Percentiles rank a stretch among this genome's conserved stretches.
Conservation (phyloP, 148 eudicot species). For the Rhododendron henanense region DNA sequence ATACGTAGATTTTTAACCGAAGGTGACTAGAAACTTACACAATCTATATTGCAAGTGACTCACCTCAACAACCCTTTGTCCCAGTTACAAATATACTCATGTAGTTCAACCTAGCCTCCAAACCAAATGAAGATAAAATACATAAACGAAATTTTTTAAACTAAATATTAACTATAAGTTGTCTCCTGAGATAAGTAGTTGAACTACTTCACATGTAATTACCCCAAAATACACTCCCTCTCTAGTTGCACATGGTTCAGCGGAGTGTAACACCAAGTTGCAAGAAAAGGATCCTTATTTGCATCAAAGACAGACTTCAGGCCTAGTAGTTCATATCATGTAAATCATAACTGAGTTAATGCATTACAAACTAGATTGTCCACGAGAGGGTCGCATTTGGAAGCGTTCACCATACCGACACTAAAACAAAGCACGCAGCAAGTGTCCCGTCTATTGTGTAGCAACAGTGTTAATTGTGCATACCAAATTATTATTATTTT, state of each 20-base stretch:
- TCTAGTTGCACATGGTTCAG: not conserved
- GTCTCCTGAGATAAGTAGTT: not conserved
- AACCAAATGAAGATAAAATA: not conserved
- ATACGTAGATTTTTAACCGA: not conserved
- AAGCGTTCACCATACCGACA: not conserved
- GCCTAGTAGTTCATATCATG: not conserved
- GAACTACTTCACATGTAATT: not conserved
- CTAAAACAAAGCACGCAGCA: not conserved
- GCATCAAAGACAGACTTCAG: not conserved
- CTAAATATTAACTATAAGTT: not conserved
- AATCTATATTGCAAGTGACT: not conserved
- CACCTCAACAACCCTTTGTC: not conserved
- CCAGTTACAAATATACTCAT: not conserved
- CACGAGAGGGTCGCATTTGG: no score
- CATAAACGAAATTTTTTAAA: not conserved
- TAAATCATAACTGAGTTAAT: not conserved
- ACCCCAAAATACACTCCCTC: not conserved
- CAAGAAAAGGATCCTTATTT: not conserved
- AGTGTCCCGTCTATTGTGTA: not conserved
- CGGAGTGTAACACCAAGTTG: not conserved
- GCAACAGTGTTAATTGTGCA: not conserved
- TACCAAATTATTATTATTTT: not conserved
- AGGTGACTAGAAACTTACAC: not conserved
- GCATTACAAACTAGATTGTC: not conserved
- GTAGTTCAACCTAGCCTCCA: not conserved